Conservation (phyloP, 371 early-diverging fungal genomes). For the Entomophthora muscae region DNA sequence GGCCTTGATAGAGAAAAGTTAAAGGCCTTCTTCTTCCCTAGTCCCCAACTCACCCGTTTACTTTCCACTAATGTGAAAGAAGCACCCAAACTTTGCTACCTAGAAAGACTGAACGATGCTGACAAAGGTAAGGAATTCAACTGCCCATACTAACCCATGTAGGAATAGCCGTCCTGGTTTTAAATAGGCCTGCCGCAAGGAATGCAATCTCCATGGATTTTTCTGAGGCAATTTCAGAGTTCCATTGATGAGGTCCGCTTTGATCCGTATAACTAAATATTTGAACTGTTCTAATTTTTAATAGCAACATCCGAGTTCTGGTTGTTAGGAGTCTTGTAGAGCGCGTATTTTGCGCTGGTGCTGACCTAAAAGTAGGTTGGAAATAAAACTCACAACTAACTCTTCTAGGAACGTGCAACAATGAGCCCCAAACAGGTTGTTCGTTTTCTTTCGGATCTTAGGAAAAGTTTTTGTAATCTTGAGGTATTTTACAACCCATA, state of each 20-base stretch:
- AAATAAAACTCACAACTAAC: no score
- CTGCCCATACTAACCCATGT: not conserved
- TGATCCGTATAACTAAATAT: slow-evolving; percentile 13
- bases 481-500: slow-evolving; percentile 31
- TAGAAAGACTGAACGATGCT: slow-evolving; percentile 33
- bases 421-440: slow-evolving; percentile 73
- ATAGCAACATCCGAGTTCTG: slow-evolving; percentile 14
- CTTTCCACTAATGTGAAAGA: not conserved
- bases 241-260: slow-evolving; percentile 47
- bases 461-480: slow-evolving; percentile 61
- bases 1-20: no score
- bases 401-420: slow-evolving; percentile 67
- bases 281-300: not conserved
- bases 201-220: slow-evolving; percentile 78
- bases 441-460: slow-evolving; percentile 58
- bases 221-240: slow-evolving; percentile 45
- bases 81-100: slow-evolving; percentile 29
- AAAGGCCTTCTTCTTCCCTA: not conserved
- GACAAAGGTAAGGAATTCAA: slow-evolving; percentile 22
- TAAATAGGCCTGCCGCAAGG: slow-evolving; percentile 73
- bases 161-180: slow-evolving; percentile 66
- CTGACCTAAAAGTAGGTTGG: slow-evolving; percentile 75
- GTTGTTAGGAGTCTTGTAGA: slow-evolving; percentile 64
- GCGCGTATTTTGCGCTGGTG: slow-evolving; percentile 89
- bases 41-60: not conserved